Evolutionary conservation across 2,329 filamentous ascomycete species (phyloP).

Genomic region (Colletotrichum sp.): DNA sequence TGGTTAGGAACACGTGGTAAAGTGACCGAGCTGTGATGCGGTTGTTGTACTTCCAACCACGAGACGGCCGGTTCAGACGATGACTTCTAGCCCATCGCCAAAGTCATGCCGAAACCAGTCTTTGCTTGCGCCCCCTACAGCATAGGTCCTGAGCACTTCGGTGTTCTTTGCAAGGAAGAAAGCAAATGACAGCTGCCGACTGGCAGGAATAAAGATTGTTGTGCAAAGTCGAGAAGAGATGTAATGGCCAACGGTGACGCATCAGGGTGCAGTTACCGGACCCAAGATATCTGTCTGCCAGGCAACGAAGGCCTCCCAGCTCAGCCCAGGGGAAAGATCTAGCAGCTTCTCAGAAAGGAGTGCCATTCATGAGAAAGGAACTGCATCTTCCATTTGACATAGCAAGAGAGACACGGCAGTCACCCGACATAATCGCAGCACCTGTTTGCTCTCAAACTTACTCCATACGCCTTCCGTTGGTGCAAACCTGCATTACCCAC

Average conservation of each 20-base stretch:
- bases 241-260: not conserved
- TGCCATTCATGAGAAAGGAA: not conserved
- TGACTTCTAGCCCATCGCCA: not conserved
- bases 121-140: not conserved
- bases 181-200: rapidly evolving
- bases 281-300: not conserved
- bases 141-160: not conserved
- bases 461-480: rapidly evolving
- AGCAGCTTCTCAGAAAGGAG: no score
- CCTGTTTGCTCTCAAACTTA: not conserved
- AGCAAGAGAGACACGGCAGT: not conserved
- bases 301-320: no score
- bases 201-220: not conserved
- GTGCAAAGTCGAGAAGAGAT: not conserved
- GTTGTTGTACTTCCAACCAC: not conserved
- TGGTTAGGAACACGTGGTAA: not conserved
- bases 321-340: no score
- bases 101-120: not conserved
- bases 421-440: not conserved
- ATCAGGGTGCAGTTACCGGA: not conserved
- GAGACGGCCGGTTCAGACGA: not conserved
- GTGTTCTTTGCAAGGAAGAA: not conserved
- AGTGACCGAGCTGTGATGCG: not conserved
- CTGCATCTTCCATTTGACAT: not conserved
- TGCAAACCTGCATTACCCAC: not conserved